phyloP scores from a whole-genome alignment of 371 early-diverging fungal species.

The Apophysomyces variabilis region DNA sequence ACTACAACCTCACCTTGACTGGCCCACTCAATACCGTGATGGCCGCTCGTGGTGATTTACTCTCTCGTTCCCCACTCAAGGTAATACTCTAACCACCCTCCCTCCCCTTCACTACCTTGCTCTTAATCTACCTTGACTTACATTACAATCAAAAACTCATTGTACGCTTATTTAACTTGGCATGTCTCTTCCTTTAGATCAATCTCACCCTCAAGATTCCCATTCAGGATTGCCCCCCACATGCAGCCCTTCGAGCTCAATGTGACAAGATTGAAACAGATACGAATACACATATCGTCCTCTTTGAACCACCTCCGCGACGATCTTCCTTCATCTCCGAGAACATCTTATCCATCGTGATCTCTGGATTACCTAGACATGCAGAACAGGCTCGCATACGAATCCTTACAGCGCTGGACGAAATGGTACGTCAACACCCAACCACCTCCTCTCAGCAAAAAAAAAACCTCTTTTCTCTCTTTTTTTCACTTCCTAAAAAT shows the following conservation, averaged over 20 bases:
- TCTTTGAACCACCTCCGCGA: slow-evolving; percentile 30
- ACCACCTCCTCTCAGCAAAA: background rate
- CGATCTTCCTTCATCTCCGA: slow-evolving; percentile 45
- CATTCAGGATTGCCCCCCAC: slow-evolving; percentile 40
- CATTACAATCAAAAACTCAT: no score
- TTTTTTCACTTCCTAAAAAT: background rate
- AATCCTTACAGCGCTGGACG: slow-evolving; percentile 48
- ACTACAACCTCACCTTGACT: slow-evolving; percentile 46
- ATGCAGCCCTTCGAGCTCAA: slow-evolving; percentile 17
- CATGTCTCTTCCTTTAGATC: slow-evolving; percentile 23
- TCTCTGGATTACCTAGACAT: slow-evolving; percentile 47
- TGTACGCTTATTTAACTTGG: no score
- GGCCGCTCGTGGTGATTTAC: slow-evolving; percentile 49
- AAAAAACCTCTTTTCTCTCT: background rate
- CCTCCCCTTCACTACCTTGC: slow-evolving; percentile 6
- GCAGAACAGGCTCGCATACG: slow-evolving; percentile 48
- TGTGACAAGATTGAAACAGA: slow-evolving; percentile 45
- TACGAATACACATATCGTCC: slow-evolving; percentile 39
- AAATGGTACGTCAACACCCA: slow-evolving; percentile 5
- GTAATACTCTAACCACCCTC: slow-evolving; percentile 24
- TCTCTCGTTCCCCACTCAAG: slow-evolving; percentile 46
- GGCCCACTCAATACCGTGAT: slow-evolving; percentile 45
- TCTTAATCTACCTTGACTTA: background rate
- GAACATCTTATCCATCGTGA: slow-evolving; percentile 39
- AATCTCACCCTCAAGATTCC: slow-evolving; percentile 46